Base-by-base conservation (phyloP, 2,329 filamentous ascomycete species). In the Epichloe brachyelytri region DNA sequence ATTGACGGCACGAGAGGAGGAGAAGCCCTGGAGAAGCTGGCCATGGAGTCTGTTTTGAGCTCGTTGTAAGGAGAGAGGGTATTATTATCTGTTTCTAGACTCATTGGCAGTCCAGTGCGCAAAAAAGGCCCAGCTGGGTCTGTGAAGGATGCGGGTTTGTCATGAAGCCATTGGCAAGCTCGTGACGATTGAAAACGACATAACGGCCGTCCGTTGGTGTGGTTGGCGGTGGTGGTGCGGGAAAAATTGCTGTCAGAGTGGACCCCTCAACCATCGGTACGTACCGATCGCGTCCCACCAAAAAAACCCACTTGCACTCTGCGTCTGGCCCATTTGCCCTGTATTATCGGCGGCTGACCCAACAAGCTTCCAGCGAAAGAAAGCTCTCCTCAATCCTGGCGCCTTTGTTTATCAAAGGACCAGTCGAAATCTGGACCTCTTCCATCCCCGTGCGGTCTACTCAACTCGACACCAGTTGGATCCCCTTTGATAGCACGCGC, bases 1-100 rank as follows among this genome's bases (percentile, higher is more conserved):
- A 52, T 49, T 59, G 60, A 43, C 60, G 51, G 49, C 60, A 58
- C 34, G 62, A 55, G 46, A 63, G 57, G 54, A 59, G 30, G 52
- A 53, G 52, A 66, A 56, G 53, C 63, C 61, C 65, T 58, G 38
- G 59, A 50, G 53, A 67, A 56, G 59, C 59, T 60, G 17, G 65
- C 63, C 65, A 68, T 68, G 46, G 33, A 33, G 49, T 37, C 14
- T 10, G 5, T 22, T 22, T 20, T 6, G n/a, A 36, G 30, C 19
- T 19, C 11, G 20, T 6, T 14, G 3, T 22, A 6, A 6, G 14
- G 37, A n/a, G 20, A 30, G 8, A 14, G 26, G 4, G 14, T 3
- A 4, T 19, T 0, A 3, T 38, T 15, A 33, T 30, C 5, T 5
- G 5, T 6, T 17, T 7, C 1, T 1, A 38, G 14, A 43, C 33